Percentiles rank a stretch among this genome's conserved stretches.
Conservation (phyloP, 495 filamentous ascomycete genomes). For the Hyaloscypha hepaticicola region DNA sequence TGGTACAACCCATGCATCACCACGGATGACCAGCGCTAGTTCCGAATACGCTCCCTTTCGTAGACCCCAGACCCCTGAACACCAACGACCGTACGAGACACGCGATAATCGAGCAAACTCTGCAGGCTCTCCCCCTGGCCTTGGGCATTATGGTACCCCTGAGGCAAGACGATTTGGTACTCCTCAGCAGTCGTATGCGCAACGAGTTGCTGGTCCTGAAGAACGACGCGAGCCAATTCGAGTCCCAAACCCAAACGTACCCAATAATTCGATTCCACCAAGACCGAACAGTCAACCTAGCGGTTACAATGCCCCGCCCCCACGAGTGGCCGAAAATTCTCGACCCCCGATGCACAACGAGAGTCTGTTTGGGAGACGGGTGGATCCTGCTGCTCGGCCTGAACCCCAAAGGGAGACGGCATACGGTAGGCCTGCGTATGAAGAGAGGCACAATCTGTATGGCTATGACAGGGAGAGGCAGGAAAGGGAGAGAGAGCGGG, state of each 20-base stretch:
- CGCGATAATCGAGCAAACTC: slow-evolving; percentile 46
- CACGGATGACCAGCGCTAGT: slow-evolving; percentile 43
- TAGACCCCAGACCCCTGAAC: slow-evolving; percentile 74
- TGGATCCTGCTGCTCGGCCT: slow-evolving; percentile 10
- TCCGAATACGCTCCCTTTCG: slow-evolving; percentile 61
- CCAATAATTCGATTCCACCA: slow-evolving; percentile 34
- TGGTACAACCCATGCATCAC: slow-evolving; percentile 53
- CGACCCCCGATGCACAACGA: slow-evolving; percentile 23
- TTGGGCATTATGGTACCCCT: slow-evolving; percentile 47
- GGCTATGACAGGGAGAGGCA: slow-evolving; percentile 40
- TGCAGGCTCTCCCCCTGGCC: slow-evolving; percentile 45
- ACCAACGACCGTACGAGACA: slow-evolving; percentile 48
- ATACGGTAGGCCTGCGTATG: slow-evolving; percentile 28
- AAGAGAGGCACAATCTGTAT: slow-evolving; percentile 27
- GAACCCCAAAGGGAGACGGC: slow-evolving; percentile 9
- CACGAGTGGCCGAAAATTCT: slow-evolving; percentile 38
- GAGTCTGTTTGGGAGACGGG: slow-evolving; percentile 25
- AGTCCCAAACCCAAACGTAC: slow-evolving; percentile 37
- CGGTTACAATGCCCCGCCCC: slow-evolving; percentile 40
- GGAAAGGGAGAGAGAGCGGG: slow-evolving; percentile 34
- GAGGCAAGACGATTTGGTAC: slow-evolving; percentile 55
- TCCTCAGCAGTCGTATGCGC: slow-evolving; percentile 45
- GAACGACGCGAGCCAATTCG: slow-evolving; percentile 44
- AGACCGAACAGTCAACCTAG: slow-evolving; percentile 52
- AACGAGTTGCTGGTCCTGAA: slow-evolving; percentile 19